phyloP scores from a whole-genome alignment of 1,284 basidiomycete genomes.

The Exobasidium cylindrosporum region DNA sequence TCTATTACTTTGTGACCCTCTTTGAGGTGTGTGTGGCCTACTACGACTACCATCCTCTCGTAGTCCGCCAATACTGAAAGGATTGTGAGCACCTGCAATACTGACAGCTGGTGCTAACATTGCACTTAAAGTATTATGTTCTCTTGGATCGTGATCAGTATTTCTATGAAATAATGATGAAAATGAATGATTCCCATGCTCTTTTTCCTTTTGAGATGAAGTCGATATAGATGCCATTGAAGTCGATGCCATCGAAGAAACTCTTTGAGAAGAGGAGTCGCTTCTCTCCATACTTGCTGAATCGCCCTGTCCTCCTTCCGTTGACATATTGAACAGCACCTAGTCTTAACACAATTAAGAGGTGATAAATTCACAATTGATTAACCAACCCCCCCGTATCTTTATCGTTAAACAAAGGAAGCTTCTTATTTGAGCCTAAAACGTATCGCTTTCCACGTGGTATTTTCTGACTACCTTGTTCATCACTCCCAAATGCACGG shows the following conservation, averaged over 20 bases:
- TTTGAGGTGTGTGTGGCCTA: slow-evolving; percentile 13
- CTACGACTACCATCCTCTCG: slow-evolving; percentile 23
- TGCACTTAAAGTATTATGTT: not conserved
- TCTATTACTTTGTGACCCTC: slow-evolving; percentile 8
- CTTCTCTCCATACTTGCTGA: too few species aligned
- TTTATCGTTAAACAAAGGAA: too few species aligned
- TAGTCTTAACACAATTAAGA: too few species aligned
- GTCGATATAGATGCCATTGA: not conserved
- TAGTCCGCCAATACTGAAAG: slow-evolving; percentile 24
- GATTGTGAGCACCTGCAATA: slow-evolving; percentile 18
- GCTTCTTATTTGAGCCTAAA: too few species aligned
- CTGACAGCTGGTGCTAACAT: slow-evolving; percentile 3
- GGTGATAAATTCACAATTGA: too few species aligned
- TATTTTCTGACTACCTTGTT: too few species aligned
- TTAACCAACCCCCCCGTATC: too few species aligned
- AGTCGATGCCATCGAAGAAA: not conserved
- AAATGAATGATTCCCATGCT: not conserved
- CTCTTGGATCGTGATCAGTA: not conserved
- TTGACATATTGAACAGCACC: too few species aligned
- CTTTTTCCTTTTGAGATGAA: not conserved
- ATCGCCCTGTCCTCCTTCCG: too few species aligned
- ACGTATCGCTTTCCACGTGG: too few species aligned
- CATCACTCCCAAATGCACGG: too few species aligned
- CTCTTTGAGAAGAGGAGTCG: too few species aligned
- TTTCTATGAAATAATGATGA: not conserved